Percentiles rank a stretch among this genome's conserved stretches.
Conservation (phyloP, 495 filamentous ascomycete genomes). For the Evansstolkia leycettana region DNA sequence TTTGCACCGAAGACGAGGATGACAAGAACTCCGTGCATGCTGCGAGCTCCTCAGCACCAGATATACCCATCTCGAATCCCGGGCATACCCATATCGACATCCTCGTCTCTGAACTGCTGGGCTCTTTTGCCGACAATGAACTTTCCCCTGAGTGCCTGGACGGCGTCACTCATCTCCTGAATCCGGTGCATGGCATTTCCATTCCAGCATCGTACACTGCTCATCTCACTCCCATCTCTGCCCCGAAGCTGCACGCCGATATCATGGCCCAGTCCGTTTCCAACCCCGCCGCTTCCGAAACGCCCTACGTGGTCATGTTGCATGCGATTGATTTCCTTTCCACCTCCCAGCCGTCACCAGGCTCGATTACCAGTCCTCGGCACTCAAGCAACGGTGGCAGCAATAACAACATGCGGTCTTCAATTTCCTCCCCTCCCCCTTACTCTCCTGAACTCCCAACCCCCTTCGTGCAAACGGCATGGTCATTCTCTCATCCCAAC, state of each 20-base stretch:
- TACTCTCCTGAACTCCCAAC: slow-evolving; percentile 17
- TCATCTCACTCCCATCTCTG: slow-evolving; percentile 80
- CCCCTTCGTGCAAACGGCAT: slow-evolving; percentile 31
- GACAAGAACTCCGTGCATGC: slow-evolving; percentile 7
- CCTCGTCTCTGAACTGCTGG: slow-evolving; percentile 82
- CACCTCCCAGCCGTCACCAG: slow-evolving; percentile 20
- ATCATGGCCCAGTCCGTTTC: slow-evolving; percentile 45
- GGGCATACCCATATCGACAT: slow-evolving; percentile 69
- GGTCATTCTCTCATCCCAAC: slow-evolving; percentile 38
- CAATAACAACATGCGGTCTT: slow-evolving; percentile 12
- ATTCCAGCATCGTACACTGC: slow-evolving; percentile 90
- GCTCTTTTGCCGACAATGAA: slow-evolving; percentile 87
- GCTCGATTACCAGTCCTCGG: slow-evolving; percentile 5
- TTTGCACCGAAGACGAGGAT: slow-evolving; percentile 13
- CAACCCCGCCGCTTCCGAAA: slow-evolving; percentile 62
- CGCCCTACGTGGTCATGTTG: slow-evolving; percentile 86
- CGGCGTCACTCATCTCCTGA: slow-evolving; percentile 76
- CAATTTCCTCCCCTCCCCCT: slow-evolving; percentile 17
- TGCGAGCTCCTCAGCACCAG: slow-evolving; percentile 4
- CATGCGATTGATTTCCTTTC: slow-evolving; percentile 76
- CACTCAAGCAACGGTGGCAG: slow-evolving; percentile 5
- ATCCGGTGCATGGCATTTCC: slow-evolving; percentile 70
- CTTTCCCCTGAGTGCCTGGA: slow-evolving; percentile 84
- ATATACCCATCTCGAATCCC: slow-evolving; percentile 1
- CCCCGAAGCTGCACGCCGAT: slow-evolving; percentile 75